phyloP scores from a whole-genome alignment of 371 early-diverging fungal species.

The Amoeboaphelidium protococcarum region DNA sequence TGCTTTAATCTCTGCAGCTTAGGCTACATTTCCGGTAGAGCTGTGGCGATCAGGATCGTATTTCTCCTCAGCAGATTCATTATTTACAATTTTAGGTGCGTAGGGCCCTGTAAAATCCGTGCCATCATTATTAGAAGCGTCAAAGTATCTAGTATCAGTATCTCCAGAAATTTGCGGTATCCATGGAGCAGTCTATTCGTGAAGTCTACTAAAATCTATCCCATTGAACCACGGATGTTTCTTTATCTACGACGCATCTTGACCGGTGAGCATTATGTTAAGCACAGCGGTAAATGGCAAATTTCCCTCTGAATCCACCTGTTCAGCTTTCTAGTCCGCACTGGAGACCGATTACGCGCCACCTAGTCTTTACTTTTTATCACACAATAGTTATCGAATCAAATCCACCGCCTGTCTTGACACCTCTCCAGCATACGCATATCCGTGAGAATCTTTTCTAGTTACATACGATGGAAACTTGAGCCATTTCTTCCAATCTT shows the following conservation, averaged over 20 bases:
- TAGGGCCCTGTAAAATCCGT: constrained; percentile 3
- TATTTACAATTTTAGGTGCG: not conserved
- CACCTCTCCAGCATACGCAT: too few relatives aligned
- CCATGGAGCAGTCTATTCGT: constrained; percentile 11
- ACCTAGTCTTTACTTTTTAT: constrained; percentile 18
- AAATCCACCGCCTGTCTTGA: constrained; percentile 21
- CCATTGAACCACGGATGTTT: constrained; percentile 16
- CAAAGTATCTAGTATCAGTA: constrained; percentile 27
- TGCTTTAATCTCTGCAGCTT: not conserved
- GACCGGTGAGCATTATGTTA: constrained; percentile 1
- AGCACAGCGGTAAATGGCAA: not conserved
- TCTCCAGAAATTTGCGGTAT: constrained; percentile 17
- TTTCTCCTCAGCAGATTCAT: constrained; percentile 13
- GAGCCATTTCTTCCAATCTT: constrained; percentile 22
- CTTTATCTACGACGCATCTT: constrained; percentile 15
- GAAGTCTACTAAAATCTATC: constrained; percentile 13
- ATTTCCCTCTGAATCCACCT: not conserved
- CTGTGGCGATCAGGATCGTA: constrained; percentile 12
- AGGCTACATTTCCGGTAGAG: constrained; percentile 8
- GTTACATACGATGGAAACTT: constrained; percentile 19
- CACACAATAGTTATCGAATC: constrained; percentile 21
- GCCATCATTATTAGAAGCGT: constrained; percentile 24
- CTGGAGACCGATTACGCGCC: constrained; percentile 5
- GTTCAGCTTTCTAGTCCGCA: constrained; percentile 2
- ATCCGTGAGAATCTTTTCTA: too few relatives aligned